phyloP scores from a whole-genome alignment of 148 eudicot genomes.

The Persicaria maculosa region DNA sequence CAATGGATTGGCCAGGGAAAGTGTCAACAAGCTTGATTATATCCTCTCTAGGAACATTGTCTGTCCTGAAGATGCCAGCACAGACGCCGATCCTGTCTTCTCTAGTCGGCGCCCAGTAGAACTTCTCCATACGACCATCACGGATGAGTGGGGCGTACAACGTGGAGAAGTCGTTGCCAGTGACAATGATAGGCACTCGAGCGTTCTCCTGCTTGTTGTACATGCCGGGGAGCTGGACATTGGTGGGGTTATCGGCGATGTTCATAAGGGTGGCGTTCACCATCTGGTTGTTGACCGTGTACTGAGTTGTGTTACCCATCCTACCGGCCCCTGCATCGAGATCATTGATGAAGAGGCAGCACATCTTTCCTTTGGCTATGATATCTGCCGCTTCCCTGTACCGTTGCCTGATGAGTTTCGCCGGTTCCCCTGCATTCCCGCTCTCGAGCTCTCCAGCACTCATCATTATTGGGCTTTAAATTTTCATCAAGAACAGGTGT shows the following conservation, averaged over 20 bases:
- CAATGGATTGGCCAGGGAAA: constrained; percentile 94
- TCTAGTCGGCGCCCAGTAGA: constrained; percentile 92
- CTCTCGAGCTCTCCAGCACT: constrained; percentile 92
- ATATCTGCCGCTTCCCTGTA: constrained; percentile 87
- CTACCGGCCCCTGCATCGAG: constrained; percentile 91
- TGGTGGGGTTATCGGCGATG: constrained; percentile 92
- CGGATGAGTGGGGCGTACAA: constrained; percentile 89
- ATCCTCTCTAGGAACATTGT: constrained; percentile 42
- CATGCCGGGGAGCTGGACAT: constrained; percentile 91
- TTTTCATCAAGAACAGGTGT: not conserved
- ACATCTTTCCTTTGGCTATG: constrained; percentile 86
- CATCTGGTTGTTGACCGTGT: constrained; percentile 95
- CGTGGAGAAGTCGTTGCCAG: constrained; percentile 91
- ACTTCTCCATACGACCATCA: constrained; percentile 99
- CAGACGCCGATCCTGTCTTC: constrained; percentile 87
- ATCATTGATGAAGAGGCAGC: constrained; percentile 82
- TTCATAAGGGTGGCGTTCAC: constrained; percentile 94
- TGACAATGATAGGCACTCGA: constrained; percentile 86
- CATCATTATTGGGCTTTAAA: constrained; percentile 79
- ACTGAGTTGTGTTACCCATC: constrained; percentile 86
- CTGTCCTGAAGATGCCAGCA: constrained; percentile 63
- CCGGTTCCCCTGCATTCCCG: constrained; percentile 92
- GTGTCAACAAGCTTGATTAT: constrained; percentile 64
- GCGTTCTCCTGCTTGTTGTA: constrained; percentile 88
- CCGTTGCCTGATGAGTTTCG: constrained; percentile 80